These are phyloP conservation scores for Marasmius fiardii DNA, from an alignment of 1,284 basidiomycete genomes.

Conservation along the genomic window DNA sequence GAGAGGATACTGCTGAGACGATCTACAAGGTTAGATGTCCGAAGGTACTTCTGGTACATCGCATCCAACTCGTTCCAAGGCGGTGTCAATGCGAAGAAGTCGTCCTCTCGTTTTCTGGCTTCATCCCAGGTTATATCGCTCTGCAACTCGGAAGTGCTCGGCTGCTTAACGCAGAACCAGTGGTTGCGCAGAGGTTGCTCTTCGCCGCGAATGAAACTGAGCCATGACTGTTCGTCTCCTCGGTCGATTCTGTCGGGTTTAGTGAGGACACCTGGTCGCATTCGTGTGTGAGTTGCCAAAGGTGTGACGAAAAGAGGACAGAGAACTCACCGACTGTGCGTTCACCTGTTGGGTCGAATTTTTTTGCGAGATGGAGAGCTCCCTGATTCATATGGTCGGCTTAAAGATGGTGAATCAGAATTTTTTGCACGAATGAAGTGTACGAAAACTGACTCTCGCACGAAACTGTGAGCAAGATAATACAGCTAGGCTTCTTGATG, in stretches of 20 bases:
- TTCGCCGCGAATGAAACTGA: slow-evolving; percentile 55
- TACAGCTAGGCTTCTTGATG: slow-evolving; percentile 60
- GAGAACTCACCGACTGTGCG: slow-evolving; percentile 67
- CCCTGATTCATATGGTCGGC: slow-evolving; percentile 79
- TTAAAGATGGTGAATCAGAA: slow-evolving; percentile 23
- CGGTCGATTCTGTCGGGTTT: slow-evolving; percentile 71
- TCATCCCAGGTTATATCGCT: slow-evolving; percentile 55
- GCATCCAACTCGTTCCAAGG: slow-evolving; percentile 57
- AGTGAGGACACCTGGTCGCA: slow-evolving; percentile 65
- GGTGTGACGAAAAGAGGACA: background rate
- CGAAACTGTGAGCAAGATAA: slow-evolving; percentile 68
- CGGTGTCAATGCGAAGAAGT: slow-evolving; percentile 58
- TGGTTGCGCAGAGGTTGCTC: slow-evolving; percentile 52
- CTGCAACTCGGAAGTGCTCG: slow-evolving; percentile 51
- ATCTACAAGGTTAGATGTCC: slow-evolving; percentile 52
- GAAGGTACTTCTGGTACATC: slow-evolving; percentile 46
- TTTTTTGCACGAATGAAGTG: background rate
- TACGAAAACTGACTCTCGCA: slow-evolving; percentile 57
- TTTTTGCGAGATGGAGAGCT: slow-evolving; percentile 54
- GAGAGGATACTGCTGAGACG: slow-evolving; percentile 54
- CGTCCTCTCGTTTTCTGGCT: slow-evolving; percentile 58
- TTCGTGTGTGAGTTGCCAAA: background rate
- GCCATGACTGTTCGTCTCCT: slow-evolving; percentile 62
- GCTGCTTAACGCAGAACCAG: slow-evolving; percentile 77
- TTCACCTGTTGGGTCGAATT: slow-evolving; percentile 54